Percentiles rank a stretch among this genome's conserved stretches.
These are phyloP conservation scores for Chaetomium globosum DNA, from an alignment of 2,329 filamentous ascomycete species.

Conservation along the genomic window DNA sequence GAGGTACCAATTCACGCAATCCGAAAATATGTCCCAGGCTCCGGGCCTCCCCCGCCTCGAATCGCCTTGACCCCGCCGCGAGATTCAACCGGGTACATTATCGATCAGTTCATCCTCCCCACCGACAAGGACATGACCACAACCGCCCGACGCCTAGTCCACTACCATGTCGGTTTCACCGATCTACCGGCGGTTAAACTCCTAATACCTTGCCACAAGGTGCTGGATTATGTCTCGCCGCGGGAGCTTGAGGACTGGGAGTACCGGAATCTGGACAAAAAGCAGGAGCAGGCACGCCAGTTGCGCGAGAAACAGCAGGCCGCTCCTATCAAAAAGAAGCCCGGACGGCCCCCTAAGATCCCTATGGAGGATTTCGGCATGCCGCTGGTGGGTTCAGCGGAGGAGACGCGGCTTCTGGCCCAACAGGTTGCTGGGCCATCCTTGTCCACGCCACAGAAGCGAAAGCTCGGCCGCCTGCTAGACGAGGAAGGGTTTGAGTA, in stretches of 20 bases:
- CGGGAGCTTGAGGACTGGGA: constrained; percentile 61
- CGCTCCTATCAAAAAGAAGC: constrained; percentile 17
- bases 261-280: constrained; percentile 48
- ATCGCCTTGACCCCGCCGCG: constrained; percentile 52
- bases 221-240: constrained; percentile 63
- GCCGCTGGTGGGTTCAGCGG: constrained; percentile 28
- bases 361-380: constrained; percentile 22
- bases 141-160: constrained; percentile 48
- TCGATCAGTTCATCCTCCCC: constrained; percentile 55
- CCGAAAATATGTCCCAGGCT: constrained; percentile 41
- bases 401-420: constrained; percentile 39
- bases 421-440: constrained; percentile 43
- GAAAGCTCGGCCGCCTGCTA: constrained; percentile 37
- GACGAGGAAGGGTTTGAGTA: constrained; percentile 32
- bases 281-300: constrained; percentile 42
- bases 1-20: constrained; percentile 31
- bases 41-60: constrained; percentile 52
- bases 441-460: constrained; percentile 47
- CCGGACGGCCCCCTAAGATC: constrained; percentile 26
- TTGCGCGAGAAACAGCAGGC: constrained; percentile 21
- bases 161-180: constrained; percentile 59
- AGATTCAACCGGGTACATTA: constrained; percentile 60
- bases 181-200: constrained; percentile 55
- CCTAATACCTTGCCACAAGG: constrained; percentile 50
- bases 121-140: constrained; percentile 38